Percentiles rank a stretch among this genome's conserved stretches.
phyloP scores from a whole-genome alignment of 345 rosid species.

The Cardamine resedifolia region DNA sequence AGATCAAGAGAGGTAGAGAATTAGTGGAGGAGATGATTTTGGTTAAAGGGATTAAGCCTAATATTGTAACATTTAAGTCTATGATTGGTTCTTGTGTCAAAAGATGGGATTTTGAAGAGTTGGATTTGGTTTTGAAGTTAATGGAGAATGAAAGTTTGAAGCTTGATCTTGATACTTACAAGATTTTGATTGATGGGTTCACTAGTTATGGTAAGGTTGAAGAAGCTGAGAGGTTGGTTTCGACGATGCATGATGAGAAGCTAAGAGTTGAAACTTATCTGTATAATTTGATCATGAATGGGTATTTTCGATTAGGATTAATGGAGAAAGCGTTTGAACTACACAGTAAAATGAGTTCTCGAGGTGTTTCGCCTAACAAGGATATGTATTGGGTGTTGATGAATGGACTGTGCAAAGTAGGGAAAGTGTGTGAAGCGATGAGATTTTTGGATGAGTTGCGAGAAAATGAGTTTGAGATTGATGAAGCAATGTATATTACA shows the following conservation, averaged over 20 bases:
- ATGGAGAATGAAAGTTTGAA: constrained; percentile 46
- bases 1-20: constrained; percentile 47
- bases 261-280: constrained; percentile 44
- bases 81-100: constrained; percentile 51
- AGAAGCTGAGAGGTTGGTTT: constrained; percentile 49
- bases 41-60: constrained; percentile 42
- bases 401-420: constrained; percentile 43
- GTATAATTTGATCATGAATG: constrained; percentile 47
- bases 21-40: constrained; percentile 44
- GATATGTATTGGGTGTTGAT: constrained; percentile 51
- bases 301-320: constrained; percentile 37
- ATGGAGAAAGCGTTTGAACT: constrained; percentile 39
- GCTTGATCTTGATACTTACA: constrained; percentile 41
- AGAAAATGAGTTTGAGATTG: constrained; percentile 44
- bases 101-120: constrained; percentile 56
- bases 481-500: constrained; percentile 35
- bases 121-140: constrained; percentile 43
- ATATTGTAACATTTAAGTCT: constrained; percentile 45
- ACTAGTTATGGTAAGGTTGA: constrained; percentile 47
- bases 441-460: constrained; percentile 39
- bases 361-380: constrained; percentile 40
- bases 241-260: constrained; percentile 47
- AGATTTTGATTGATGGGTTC: constrained; percentile 48
- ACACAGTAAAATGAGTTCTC: constrained; percentile 42
- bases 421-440: constrained; percentile 42